phyloP scores from a whole-genome alignment of 2,329 filamentous ascomycete species.

The Furcasterigmium sp. region DNA sequence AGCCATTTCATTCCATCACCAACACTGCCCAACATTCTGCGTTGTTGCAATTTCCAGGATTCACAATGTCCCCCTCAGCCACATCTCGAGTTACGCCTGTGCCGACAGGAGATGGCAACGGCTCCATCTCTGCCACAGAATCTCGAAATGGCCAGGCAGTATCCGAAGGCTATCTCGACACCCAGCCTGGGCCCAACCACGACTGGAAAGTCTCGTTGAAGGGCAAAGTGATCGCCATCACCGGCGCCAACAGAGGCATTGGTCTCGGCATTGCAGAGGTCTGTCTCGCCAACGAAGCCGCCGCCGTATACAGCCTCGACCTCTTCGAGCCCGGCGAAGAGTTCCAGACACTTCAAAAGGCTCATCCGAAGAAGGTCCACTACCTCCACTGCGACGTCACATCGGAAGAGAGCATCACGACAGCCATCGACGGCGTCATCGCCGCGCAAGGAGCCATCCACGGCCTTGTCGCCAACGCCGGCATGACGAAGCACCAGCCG shows the following conservation, averaged over 20 bases:
- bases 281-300: conserved; percentile 37
- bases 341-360: conserved; percentile 22
- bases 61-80: conserved; percentile 8
- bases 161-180: conserved; percentile 17
- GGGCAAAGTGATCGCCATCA: conserved; percentile 33
- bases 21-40: too few relatives aligned
- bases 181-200: conserved; percentile 24
- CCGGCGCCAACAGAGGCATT: conserved; percentile 37
- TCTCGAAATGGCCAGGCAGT: not conserved
- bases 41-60: too few relatives aligned
- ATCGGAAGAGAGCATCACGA: conserved; percentile 29
- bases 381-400: conserved; percentile 42
- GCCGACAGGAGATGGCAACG: conserved; percentile 2
- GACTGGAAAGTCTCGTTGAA: conserved; percentile 27
- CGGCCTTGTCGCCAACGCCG: conserved; percentile 17
- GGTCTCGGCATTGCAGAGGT: conserved; percentile 39
- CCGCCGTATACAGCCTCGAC: conserved; percentile 23
- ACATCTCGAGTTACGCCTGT: not conserved
- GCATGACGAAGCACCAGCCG: conserved; percentile 7
- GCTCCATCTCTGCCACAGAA: not conserved
- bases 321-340: conserved; percentile 17
- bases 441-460: conserved; percentile 30
- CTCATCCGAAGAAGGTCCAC: conserved; percentile 34
- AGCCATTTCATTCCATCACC: too few relatives aligned
- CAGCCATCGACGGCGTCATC: conserved; percentile 33